Evolutionary conservation across 2,329 filamentous ascomycete species (phyloP).

Genomic region (Arthroderma uncinatum): DNA sequence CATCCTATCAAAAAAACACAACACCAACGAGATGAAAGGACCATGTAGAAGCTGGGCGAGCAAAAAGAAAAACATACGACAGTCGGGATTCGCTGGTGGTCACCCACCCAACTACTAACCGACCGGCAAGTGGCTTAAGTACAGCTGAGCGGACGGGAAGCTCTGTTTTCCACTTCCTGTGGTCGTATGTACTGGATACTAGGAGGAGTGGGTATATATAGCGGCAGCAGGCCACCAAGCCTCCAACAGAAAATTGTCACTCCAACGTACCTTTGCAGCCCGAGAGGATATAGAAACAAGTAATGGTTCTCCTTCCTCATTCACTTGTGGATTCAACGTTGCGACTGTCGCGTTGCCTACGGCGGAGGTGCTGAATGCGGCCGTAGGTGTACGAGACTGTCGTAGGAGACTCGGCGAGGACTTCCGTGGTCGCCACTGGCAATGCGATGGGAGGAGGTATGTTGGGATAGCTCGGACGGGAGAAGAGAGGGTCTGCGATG

Average conservation of each 20-base stretch:
- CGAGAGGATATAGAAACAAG: slow-evolving; percentile 70
- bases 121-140: no score
- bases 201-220: slow-evolving; percentile 14
- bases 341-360: slow-evolving; percentile 33
- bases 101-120: no score
- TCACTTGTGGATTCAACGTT: slow-evolving; percentile 57
- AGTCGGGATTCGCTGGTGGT: slow-evolving; percentile 38
- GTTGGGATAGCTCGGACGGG: slow-evolving; percentile 7
- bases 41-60: background rate
- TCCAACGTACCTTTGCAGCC: slow-evolving; percentile 56
- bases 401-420: background rate
- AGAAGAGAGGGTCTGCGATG: slow-evolving; percentile 16
- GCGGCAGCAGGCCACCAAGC: background rate
- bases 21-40: slow-evolving; percentile 26
- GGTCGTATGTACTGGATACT: slow-evolving; percentile 30
- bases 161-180: slow-evolving; percentile 38
- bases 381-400: background rate
- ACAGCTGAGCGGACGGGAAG: slow-evolving; percentile 39
- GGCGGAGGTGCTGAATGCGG: slow-evolving; percentile 27
- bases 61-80: slow-evolving; percentile 31
- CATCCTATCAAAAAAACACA: slow-evolving; percentile 10
- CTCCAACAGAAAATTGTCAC: background rate
- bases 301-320: slow-evolving; percentile 79
- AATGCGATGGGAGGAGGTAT: slow-evolving; percentile 14
- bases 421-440: background rate